A percentile compares a stretch with the other conserved stretches of the same genome.
Conservation (phyloP, 1,139 yeast species). For the Blastobotrys proliferans region DNA sequence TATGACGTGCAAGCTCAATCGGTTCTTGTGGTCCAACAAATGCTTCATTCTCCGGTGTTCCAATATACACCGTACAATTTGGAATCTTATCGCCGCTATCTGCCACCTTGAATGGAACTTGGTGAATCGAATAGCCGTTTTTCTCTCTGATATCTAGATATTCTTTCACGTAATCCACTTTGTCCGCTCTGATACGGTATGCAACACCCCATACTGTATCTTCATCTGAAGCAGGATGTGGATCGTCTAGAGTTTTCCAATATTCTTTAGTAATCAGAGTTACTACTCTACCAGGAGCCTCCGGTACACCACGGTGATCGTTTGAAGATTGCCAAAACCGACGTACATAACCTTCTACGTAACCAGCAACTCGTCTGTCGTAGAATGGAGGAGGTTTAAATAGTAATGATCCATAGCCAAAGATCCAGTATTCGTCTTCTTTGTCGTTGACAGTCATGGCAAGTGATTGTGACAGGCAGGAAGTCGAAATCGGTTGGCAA, state of each 20-base stretch:
- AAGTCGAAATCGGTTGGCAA: not conserved
- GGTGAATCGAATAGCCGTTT: conserved; percentile 75
- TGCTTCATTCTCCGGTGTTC: conserved; percentile 73
- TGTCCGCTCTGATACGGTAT: conserved; percentile 67
- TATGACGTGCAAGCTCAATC: conserved; percentile 55
- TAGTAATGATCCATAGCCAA: conserved; percentile 87
- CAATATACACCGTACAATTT: conserved; percentile 76
- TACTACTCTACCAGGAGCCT: conserved; percentile 80
- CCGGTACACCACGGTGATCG: conserved; percentile 89
- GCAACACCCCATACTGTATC: conserved; percentile 81
- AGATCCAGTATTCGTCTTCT: conserved; percentile 53
- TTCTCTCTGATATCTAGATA: conserved; percentile 81
- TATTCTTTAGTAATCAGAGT: conserved; percentile 60
- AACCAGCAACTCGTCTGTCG: conserved; percentile 63
- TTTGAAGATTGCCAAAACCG: conserved; percentile 90
- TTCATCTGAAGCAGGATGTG: conserved; percentile 41
- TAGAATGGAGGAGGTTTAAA: conserved; percentile 87
- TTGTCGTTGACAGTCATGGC: not conserved
- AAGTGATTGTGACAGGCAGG: not conserved
- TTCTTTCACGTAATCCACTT: conserved; percentile 56
- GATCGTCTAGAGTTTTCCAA: conserved; percentile 41
- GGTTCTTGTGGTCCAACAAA: conserved; percentile 76
- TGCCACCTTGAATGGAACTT: conserved; percentile 57
- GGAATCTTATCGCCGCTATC: conserved; percentile 27
- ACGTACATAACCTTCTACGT: conserved; percentile 68